These are phyloP conservation scores for Panicum hallii DNA, from an alignment of 202 grass and related monocot genomes.

Conservation along the genomic window DNA sequence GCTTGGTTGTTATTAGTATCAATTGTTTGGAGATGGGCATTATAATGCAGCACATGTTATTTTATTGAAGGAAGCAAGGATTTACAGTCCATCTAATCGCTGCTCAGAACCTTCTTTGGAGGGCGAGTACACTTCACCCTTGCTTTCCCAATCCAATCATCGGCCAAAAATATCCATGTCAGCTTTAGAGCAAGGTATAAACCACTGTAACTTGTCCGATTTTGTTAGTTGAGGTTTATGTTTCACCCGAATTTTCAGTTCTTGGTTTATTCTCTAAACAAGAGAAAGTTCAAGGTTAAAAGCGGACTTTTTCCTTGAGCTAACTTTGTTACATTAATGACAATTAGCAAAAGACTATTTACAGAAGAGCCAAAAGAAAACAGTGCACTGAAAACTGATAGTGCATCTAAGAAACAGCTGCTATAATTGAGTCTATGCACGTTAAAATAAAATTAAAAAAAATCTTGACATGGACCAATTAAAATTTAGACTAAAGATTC, in stretches of 20 bases:
- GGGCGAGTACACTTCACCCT: neutral
- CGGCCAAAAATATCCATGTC: neutral
- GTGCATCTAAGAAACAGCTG: conserved; percentile 7
- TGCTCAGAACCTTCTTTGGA: neutral
- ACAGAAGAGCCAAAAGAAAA: conserved; percentile 4
- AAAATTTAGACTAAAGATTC: conserved; percentile 39
- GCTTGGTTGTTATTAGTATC: neutral
- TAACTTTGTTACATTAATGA: neutral
- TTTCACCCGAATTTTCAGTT: neutral
- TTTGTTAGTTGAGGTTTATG: neutral
- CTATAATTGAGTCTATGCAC: neutral
- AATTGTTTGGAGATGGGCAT: neutral
- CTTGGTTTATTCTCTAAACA: neutral
- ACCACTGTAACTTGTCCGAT: neutral
- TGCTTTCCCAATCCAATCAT: neutral
- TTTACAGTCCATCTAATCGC: neutral
- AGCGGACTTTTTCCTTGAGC: neutral
- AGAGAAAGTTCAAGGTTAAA: conserved; percentile 9
- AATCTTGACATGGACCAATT: neutral
- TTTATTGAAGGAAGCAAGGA: neutral
- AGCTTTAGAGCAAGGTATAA: neutral
- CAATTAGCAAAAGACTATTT: conserved; percentile 20
- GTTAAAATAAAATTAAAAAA: neutral
- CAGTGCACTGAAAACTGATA: conserved; percentile 5
- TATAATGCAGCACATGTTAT: neutral